Evolutionary conservation across 257 asterid species (phyloP).

Genomic region (Petunia axillaris): DNA sequence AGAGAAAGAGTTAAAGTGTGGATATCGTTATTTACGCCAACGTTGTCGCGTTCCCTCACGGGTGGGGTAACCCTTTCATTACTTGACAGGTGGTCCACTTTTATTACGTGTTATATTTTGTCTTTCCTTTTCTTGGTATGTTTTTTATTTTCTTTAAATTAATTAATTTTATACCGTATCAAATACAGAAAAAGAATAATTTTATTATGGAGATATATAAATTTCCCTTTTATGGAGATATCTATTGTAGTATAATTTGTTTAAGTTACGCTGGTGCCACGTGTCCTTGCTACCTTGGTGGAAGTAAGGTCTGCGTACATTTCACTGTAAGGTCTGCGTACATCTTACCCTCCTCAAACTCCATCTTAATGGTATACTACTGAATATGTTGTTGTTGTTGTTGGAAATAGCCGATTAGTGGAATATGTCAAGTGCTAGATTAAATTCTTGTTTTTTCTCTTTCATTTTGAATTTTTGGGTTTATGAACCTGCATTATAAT

Average conservation of each 20-base stretch:
- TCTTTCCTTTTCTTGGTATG: background rate
- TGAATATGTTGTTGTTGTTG: no score
- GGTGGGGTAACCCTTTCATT: conserved; percentile 17
- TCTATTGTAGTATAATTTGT: background rate
- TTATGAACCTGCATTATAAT: background rate
- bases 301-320: background rate
- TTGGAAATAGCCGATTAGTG: no score
- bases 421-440: background rate
- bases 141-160: background rate
- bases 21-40: conserved; percentile 36
- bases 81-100: background rate
- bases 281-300: no score
- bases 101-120: background rate
- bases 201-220: no score
- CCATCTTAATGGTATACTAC: no score
- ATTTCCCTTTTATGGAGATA: background rate
- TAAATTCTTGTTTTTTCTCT: background rate
- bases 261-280: background rate
- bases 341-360: no score
- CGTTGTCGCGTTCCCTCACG: conserved; percentile 27
- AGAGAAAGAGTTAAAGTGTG: background rate
- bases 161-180: no score
- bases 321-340: no score
- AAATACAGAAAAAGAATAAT: no score
- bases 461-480: background rate